Conservation (phyloP, 495 filamentous ascomycete species). For the Elasticomyces elasticus region DNA sequence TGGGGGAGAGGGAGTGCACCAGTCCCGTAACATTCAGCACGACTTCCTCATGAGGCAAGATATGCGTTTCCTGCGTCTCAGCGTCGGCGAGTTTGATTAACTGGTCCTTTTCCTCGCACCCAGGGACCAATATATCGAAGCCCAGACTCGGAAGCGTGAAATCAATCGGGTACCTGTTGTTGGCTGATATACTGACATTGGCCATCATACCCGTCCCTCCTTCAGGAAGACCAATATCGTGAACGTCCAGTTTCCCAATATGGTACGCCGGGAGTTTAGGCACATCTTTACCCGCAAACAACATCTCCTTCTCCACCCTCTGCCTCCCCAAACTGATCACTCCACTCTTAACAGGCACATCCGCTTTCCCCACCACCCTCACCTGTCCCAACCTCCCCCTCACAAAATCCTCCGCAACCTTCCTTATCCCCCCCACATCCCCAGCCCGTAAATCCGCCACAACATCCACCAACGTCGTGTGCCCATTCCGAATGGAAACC, state of each 20-base stretch:
- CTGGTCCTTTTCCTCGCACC: constrained; percentile 53
- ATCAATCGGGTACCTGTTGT: constrained; percentile 64
- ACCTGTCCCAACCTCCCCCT: constrained; percentile 61
- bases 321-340: constrained; percentile 67
- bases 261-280: constrained; percentile 69
- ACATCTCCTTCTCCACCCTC: constrained; percentile 54
- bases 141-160: constrained; percentile 66
- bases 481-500: constrained; percentile 64
- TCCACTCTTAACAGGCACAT: constrained; percentile 63
- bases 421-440: constrained; percentile 64
- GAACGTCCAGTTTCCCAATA: constrained; percentile 64
- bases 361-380: constrained; percentile 57
- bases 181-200: constrained; percentile 58
- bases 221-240: constrained; percentile 47
- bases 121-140: constrained; percentile 74
- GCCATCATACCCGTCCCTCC: constrained; percentile 58
- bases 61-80: constrained; percentile 50
- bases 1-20: constrained; percentile 58
- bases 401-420: constrained; percentile 81
- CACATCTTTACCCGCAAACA: constrained; percentile 73
- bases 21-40: constrained; percentile 57
- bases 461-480: constrained; percentile 67
- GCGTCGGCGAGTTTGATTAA: constrained; percentile 67
- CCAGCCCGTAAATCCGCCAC: constrained; percentile 64
- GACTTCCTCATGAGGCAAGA: constrained; percentile 56